Conservation (phyloP, 1,284 basidiomycete species). For the Moniliophthora roreri region DNA sequence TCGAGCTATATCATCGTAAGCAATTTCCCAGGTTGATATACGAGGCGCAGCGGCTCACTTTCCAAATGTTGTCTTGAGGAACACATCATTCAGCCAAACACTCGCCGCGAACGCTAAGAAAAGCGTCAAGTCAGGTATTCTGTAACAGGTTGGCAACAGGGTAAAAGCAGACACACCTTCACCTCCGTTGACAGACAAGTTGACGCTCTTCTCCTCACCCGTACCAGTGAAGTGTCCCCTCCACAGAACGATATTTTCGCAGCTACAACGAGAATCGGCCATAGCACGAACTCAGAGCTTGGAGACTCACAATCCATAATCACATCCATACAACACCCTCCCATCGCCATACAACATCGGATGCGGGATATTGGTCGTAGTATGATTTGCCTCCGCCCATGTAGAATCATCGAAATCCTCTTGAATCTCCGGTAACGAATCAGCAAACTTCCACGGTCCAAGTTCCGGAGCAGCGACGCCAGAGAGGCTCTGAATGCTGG, state of each 20-base stretch:
- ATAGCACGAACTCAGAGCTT: background rate
- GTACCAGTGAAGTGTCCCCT: slow-evolving; percentile 73
- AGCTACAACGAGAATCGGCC: background rate
- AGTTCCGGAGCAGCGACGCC: background rate
- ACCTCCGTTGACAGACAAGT: slow-evolving; percentile 78
- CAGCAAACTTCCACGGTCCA: slow-evolving; percentile 7
- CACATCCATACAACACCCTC: slow-evolving; percentile 3
- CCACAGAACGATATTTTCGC: slow-evolving; percentile 64
- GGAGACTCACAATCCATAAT: slow-evolving; percentile 2
- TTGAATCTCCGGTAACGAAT: background rate
- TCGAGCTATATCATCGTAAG: slow-evolving; percentile 41
- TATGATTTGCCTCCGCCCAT: background rate
- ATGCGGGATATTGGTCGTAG: background rate
- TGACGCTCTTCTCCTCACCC: slow-evolving; percentile 57
- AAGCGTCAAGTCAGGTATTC: background rate
- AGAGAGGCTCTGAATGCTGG: background rate
- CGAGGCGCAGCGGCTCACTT: slow-evolving; percentile 45
- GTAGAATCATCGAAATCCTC: slow-evolving; percentile 2
- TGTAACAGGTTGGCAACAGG: background rate
- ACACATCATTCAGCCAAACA: slow-evolving; percentile 74
- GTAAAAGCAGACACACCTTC: slow-evolving; percentile 44
- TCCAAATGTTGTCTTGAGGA: slow-evolving; percentile 70
- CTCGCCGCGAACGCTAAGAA: slow-evolving; percentile 66
- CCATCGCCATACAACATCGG: background rate
- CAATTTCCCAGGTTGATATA: background rate